Evolutionary conservation across 805 yeast genomes (phyloP), one percentile per base, ranked within the genome.

Genomic region (Saccharomycopsis olivae): DNA sequence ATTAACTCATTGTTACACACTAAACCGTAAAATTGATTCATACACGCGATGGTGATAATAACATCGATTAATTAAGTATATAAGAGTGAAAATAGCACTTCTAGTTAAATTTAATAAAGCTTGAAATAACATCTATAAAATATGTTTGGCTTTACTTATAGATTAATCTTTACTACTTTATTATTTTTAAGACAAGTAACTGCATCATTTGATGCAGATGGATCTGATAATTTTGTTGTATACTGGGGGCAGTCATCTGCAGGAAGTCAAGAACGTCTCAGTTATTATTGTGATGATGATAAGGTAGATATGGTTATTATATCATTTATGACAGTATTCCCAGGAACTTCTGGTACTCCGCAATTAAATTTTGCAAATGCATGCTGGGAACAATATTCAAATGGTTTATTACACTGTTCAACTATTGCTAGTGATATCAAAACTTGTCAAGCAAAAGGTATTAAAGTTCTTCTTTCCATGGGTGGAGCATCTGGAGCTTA

Each of bases 401-500:
- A 42, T 29, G 44, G 77, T 50, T 29, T 64, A 16, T 52, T 61
- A 29, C 48, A 59, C 31, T 64, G 68, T 44, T 48, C 62, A 28
- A 46, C 53, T 27, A 69, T 82, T 42, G 94, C 76, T 4, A 53
- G 59, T 24, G 94, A 84, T 55, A 86, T 87, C 48, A 53, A 65
- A 42, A 67, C 77, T 4, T 88, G 96, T 62, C 96, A 88, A 61
- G 53, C 62, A 2, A 55, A 66, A 11, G 96, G 96, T 36, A 81
- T 82, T 51, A 80, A 77, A 50, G 77, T 88, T 3, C 55, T 88
- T 23, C 57, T 88, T 8, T 85, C 95, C 1, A 56, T 88, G 48
- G 76, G 64, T 66, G 95, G 95, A 52, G 78, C 84, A 19, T 47
- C 88, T 6, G 71, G 86, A 34, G 62, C 83, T 24, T 95, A 89